Evolutionary conservation across 352 stramenopile species (phyloP).

Genomic region (Saprolegnia parasitica): DNA sequence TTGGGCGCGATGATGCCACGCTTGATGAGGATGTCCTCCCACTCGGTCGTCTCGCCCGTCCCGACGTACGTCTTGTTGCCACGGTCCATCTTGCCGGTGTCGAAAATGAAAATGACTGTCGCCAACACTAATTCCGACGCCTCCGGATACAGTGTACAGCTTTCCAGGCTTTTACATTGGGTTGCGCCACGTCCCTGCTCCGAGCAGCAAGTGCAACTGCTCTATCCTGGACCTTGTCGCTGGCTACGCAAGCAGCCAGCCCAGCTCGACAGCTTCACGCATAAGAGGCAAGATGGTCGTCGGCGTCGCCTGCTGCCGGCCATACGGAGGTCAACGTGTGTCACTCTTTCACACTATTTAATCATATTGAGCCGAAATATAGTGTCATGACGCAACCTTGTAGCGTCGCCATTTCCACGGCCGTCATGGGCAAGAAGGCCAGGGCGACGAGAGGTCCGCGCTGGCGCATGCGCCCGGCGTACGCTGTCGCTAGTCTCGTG

Average conservation of each 20-base stretch:
- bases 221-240: no score
- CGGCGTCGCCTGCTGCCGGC: no score
- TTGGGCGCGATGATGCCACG: slow-evolving; percentile 85
- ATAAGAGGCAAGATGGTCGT: no score
- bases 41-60: slow-evolving; percentile 86
- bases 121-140: not conserved
- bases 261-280: no score
- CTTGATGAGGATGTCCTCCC: slow-evolving; percentile 87
- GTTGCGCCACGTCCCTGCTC: no score
- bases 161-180: not conserved
- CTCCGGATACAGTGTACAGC: slow-evolving; percentile 7
- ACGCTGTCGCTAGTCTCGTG: not conserved
- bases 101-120: slow-evolving; percentile 22
- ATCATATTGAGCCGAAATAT: not conserved
- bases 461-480: not conserved
- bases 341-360: not conserved
- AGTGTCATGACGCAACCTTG: not conserved
- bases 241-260: no score
- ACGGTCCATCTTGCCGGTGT: slow-evolving; percentile 39
- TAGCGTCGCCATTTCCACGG: not conserved
- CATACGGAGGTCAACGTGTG: no score
- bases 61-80: slow-evolving; percentile 81
- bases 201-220: no score
- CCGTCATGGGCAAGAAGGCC: slow-evolving; percentile 8
- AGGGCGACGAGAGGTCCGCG: not conserved